Conservation (phyloP, 163 green algal species). For the Coccomyxa subellipsoidea region DNA sequence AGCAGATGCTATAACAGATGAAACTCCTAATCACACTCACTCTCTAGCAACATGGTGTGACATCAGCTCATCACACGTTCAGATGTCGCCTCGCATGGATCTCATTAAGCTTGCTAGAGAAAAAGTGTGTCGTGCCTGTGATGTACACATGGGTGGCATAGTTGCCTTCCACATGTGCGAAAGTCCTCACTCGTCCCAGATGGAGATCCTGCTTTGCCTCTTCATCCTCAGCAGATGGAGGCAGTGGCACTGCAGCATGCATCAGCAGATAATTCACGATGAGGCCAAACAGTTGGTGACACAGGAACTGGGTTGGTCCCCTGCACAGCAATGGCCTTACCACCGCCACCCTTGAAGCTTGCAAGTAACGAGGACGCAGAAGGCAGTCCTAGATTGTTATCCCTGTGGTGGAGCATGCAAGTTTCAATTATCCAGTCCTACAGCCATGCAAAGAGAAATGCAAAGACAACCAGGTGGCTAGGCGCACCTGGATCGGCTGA, state of each 20-base stretch:
- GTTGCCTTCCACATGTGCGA: constrained; percentile 13
- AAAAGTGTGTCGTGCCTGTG: not conserved
- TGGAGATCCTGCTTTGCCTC: not conserved
- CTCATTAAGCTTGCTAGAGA: not conserved
- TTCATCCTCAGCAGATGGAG: not conserved
- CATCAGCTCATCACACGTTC: too few species aligned
- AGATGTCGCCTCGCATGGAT: not conserved
- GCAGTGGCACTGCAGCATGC: not conserved
- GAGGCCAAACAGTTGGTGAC: too few species aligned
- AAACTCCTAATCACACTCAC: too few species aligned
- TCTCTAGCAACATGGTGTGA: too few species aligned
- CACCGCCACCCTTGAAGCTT: not conserved
- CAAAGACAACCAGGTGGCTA: too few species aligned
- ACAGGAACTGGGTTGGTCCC: too few species aligned
- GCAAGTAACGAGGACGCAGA: not conserved
- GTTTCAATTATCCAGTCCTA: not conserved
- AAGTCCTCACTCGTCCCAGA: not conserved
- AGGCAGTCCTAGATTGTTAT: not conserved
- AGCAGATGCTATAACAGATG: not conserved
- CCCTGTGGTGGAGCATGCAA: not conserved
- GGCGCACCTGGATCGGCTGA: too few species aligned
- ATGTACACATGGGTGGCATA: constrained; percentile 12
- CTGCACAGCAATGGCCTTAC: not conserved
- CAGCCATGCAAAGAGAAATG: not conserved
- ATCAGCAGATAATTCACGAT: too few species aligned